Percentiles rank a stretch among this genome's conserved stretches.
Conservation (phyloP, 2,329 filamentous ascomycete genomes). For the Bisporella sp. region DNA sequence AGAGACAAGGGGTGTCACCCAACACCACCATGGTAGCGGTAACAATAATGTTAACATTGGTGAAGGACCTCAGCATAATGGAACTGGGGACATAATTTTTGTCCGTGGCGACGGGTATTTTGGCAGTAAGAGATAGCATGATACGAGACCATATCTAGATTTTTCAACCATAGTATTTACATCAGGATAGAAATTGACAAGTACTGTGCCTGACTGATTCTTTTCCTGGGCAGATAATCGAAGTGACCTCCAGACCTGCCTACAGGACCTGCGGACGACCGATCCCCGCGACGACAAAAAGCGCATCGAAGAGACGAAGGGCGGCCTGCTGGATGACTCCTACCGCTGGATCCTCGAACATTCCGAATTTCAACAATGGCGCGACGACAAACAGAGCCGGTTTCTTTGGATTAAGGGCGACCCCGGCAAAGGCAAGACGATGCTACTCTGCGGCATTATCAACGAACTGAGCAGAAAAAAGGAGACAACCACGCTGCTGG, state of each 20-base stretch:
- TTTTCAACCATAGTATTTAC: background rate
- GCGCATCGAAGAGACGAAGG: background rate
- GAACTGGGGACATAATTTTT: background rate
- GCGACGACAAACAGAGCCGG: background rate
- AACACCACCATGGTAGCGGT: background rate
- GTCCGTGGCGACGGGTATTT: background rate
- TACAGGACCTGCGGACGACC: background rate
- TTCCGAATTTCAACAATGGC: background rate
- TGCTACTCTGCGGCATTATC: constrained; percentile 9
- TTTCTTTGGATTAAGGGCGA: background rate
- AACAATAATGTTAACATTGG: background rate
- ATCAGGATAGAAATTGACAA: background rate
- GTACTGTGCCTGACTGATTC: background rate
- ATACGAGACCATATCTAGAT: background rate
- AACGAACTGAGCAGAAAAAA: background rate
- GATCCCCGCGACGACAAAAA: background rate
- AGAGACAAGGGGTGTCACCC: background rate
- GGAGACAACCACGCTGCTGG: constrained; percentile 2
- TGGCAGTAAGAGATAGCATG: background rate
- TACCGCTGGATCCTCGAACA: background rate
- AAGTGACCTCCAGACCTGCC: background rate
- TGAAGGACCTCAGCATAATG: background rate
- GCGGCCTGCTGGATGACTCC: background rate
- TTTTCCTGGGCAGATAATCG: background rate
- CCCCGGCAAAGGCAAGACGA: background rate